Evolutionary conservation across 768 basidiomycete genomes (phyloP).

Genomic region (Guyanaporus albipodus): DNA sequence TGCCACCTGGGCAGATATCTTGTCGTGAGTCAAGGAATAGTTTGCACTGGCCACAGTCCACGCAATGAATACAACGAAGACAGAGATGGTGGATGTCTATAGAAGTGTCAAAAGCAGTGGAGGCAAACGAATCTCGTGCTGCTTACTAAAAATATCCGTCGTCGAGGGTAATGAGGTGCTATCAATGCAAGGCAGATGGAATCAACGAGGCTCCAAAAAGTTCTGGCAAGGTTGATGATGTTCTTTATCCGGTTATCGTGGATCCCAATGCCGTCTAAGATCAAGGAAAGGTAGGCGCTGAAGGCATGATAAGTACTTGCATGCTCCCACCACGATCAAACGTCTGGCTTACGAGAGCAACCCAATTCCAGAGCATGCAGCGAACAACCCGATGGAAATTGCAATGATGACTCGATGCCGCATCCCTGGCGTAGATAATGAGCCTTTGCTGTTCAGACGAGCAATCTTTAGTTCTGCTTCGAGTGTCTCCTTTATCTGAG

Average conservation of each 20-base stretch:
- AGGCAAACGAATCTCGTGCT: background rate
- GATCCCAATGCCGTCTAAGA: slow-evolving; percentile 11
- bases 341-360: background rate
- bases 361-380: slow-evolving; percentile 8
- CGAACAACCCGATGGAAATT: slow-evolving; percentile 4
- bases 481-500: slow-evolving; percentile 52
- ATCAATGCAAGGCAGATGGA: background rate
- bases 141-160: slow-evolving; percentile 8
- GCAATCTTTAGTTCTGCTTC: slow-evolving; percentile 23
- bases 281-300: slow-evolving; percentile 4
- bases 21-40: slow-evolving; percentile 6
- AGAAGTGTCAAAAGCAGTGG: no score
- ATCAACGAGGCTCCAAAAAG: slow-evolving; percentile 1
- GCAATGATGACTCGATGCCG: slow-evolving; percentile 7
- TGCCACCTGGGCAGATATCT: slow-evolving; percentile 4
- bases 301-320: background rate
- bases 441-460: background rate
- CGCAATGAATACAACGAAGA: slow-evolving; percentile 10
- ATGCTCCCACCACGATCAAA: background rate
- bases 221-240: background rate
- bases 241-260: slow-evolving; percentile 16
- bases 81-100: slow-evolving; percentile 10
- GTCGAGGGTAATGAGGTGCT: slow-evolving; percentile 7
- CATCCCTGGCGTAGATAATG: slow-evolving; percentile 13
- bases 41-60: slow-evolving; percentile 18